Base-by-base conservation (phyloP, 495 filamentous ascomycete species). In the Parachaetomium inaequale region DNA sequence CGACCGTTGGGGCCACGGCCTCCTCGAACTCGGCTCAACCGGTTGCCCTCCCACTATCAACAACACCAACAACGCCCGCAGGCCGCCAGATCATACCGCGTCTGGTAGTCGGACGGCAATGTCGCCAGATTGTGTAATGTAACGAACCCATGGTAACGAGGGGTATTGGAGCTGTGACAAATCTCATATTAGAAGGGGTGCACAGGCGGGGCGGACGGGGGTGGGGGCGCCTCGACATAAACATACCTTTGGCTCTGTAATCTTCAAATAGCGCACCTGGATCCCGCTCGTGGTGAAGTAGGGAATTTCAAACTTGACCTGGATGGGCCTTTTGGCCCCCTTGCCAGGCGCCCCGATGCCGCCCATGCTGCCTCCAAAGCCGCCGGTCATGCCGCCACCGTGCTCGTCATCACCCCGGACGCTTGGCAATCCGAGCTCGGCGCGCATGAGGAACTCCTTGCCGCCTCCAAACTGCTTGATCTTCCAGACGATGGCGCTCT, bases 251-350 rank as follows among this genome's bases (percentile, higher is more conserved):
- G 94, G 95, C 77, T 99, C 94, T 61, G 95, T 98, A 68, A 99
- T 99, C 84, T 99, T 99, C 76, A 99, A 74, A 73, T 99, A 99
- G 61, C 94, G 86, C 64, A 98, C 95, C 75, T 98, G 94, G 70
- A 99, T 99, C 34, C 94, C 94, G 74, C 89, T 94, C 4, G 94
- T 99, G 8, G 94, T 99, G 73, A 99, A 99, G 75, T 99, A 99
- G 31, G 95, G 95, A 73, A 98, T 98, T 81, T 99, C 95, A 74
- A 98, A 99, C 78, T 98, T 99, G 78, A 99, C 94, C 73, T 88
- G 92, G 70, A 98, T 98, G 2, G 95, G 95, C 62, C 94, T 80
- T 82, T 98, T 98, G 61, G 84, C 83, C 28, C 91, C 87, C 78
- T 97, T 96, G 34, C 87, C 88, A 28, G 79, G 80, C 1, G 76